Evolutionary conservation across 2,329 filamentous ascomycete species (phyloP).

Genomic region (Penicillium freii): DNA sequence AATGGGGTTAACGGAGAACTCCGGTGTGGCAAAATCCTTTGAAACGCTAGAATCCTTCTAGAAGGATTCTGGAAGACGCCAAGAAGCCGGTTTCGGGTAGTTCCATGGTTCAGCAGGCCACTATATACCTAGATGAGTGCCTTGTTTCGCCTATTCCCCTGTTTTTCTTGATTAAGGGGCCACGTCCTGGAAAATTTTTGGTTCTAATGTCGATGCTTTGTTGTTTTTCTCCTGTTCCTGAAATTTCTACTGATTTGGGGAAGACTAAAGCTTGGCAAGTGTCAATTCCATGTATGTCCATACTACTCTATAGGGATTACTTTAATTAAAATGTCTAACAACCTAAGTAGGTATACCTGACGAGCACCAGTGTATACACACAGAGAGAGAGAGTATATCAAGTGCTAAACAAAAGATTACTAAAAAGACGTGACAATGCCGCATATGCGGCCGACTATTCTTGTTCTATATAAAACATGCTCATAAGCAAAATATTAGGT

Average conservation of each 20-base stretch:
- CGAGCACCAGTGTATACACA: no score
- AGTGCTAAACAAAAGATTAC: background rate
- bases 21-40: slow-evolving; percentile 11
- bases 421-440: background rate
- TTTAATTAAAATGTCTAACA: background rate
- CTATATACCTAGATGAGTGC: background rate
- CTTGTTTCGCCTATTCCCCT: background rate
- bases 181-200: background rate
- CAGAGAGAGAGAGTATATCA: no score
- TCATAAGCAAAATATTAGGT: background rate
- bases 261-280: slow-evolving; percentile 1
- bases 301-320: background rate
- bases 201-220: background rate
- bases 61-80: slow-evolving; percentile 34
- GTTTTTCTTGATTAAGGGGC: slow-evolving; percentile 1
- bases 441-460: background rate
- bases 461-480: background rate
- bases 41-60: slow-evolving; percentile 32
- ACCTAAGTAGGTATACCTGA: background rate
- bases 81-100: slow-evolving; percentile 18
- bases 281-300: background rate
- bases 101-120: slow-evolving; percentile 4
- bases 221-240: slow-evolving; percentile 1
- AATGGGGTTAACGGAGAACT: slow-evolving; percentile 2
- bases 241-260: background rate